Percentiles rank a stretch among this genome's conserved stretches.
Evolutionary conservation across 1,284 basidiomycete genomes (phyloP).

Genomic region (Moesziomyces aphidis): DNA sequence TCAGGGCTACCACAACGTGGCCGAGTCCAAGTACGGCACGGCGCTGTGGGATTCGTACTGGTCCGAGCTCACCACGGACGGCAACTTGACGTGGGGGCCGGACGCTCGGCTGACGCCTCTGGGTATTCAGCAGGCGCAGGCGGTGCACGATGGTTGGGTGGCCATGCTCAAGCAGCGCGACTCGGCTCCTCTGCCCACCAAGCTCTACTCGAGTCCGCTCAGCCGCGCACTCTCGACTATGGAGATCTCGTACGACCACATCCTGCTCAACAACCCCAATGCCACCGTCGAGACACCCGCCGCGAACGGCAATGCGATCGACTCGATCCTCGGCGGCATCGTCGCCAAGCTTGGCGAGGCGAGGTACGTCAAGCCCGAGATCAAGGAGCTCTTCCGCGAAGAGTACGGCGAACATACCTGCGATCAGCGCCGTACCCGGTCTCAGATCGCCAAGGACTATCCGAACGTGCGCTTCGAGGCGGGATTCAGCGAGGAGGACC

Average conservation of each 20-base stretch:
- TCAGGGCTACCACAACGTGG: constrained; percentile 53
- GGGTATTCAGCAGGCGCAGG: constrained; percentile 50
- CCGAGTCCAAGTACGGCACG: constrained; percentile 46
- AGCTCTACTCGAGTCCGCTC: constrained; percentile 37
- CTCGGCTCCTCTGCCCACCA: constrained; percentile 30
- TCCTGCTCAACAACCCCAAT: constrained; percentile 29
- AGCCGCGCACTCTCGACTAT: constrained; percentile 37
- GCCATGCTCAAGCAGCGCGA: constrained; percentile 25
- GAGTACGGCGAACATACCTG: constrained; percentile 53
- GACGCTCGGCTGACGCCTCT: constrained; percentile 42
- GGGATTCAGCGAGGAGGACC: constrained; percentile 22
- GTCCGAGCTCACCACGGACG: constrained; percentile 37
- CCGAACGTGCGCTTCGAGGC: constrained; percentile 39
- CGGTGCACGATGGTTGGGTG: constrained; percentile 39
- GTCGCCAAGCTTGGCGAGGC: constrained; percentile 1
- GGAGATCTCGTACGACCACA: constrained; percentile 37
- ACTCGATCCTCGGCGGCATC: constrained; percentile 2
- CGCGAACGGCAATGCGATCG: background rate
- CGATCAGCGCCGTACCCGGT: constrained; percentile 36
- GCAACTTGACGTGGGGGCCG: constrained; percentile 46
- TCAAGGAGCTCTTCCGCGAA: constrained; percentile 45
- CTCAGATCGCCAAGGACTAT: constrained; percentile 20
- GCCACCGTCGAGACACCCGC: constrained; percentile 1
- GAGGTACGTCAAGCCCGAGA: background rate
- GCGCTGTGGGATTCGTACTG: constrained; percentile 44